phyloP scores from a whole-genome alignment of 2,329 filamentous ascomycete genomes.

The Corinectria fuckeliana region DNA sequence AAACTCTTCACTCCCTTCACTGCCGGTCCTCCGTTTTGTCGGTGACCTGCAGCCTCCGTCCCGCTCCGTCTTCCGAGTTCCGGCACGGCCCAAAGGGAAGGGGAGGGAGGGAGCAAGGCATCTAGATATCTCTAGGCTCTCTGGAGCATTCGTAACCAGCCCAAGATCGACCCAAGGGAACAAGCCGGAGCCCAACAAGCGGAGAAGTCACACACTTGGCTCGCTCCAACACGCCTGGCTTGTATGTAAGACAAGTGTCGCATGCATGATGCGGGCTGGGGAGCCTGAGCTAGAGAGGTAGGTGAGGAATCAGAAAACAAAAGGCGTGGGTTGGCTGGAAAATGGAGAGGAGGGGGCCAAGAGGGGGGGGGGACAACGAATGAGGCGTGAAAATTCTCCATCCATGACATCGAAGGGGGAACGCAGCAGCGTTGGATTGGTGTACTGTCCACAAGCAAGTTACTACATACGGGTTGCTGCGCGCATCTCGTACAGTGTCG shows the following conservation, averaged over 20 bases:
- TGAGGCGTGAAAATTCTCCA: background rate
- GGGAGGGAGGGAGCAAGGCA: no score
- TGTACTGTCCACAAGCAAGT: background rate
- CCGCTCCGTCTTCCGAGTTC: background rate
- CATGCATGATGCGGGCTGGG: constrained; percentile 37
- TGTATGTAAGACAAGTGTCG: constrained; percentile 28
- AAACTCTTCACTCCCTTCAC: background rate
- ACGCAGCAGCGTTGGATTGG: background rate
- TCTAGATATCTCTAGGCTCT: no score
- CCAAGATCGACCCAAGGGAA: background rate
- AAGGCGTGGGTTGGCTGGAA: constrained; percentile 2
- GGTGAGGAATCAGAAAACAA: constrained; percentile 2
- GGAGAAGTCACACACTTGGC: constrained; percentile 31
- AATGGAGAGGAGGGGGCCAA: background rate
- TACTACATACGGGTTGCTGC: background rate
- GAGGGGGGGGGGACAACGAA: background rate
- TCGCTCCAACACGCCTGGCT: constrained; percentile 28
- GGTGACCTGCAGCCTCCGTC: background rate
- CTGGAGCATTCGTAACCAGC: no score
- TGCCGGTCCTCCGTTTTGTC: background rate
- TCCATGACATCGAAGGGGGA: background rate
- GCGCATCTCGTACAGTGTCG: constrained; percentile 11
- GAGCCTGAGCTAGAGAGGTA: no score
- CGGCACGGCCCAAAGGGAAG: constrained; percentile 6
- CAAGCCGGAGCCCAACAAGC: constrained; percentile 15